These are phyloP conservation scores for Venturia nashicola DNA, from an alignment of 2,329 filamentous ascomycete genomes.

Conservation along the genomic window DNA sequence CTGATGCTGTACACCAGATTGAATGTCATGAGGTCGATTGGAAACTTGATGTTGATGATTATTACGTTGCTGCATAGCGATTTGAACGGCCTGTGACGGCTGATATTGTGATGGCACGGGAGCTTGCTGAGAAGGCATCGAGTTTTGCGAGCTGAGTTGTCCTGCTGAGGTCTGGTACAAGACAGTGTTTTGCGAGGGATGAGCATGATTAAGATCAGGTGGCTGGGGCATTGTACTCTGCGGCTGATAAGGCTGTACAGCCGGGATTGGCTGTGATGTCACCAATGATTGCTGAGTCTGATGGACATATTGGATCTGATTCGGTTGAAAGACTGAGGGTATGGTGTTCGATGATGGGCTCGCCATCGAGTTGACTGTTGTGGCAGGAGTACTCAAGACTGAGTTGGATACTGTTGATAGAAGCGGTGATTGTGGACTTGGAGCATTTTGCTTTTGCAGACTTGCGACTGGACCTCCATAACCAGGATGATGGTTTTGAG, in stretches of 20 bases:
- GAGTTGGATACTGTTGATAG: neutral
- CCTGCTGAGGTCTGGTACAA: neutral
- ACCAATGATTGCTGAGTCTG: neutral
- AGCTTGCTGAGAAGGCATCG: neutral
- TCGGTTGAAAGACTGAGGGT: neutral
- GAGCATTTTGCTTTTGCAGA: neutral
- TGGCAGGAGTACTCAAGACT: neutral
- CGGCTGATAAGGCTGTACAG: neutral
- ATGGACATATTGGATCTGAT: neutral
- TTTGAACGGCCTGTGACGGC: neutral
- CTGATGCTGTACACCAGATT: neutral
- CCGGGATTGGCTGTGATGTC: neutral
- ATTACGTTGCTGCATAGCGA: neutral
- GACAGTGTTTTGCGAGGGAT: neutral
- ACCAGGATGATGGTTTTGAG: neutral
- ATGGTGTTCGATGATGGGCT: neutral
- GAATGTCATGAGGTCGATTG: neutral
- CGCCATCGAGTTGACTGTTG: neutral
- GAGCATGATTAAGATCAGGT: neutral
- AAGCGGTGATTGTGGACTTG: neutral
- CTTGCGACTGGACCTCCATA: neutral
- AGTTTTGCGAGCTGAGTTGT: neutral
- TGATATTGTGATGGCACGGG: neutral
- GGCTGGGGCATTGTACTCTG: neutral
- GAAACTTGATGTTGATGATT: neutral